Conservation (phyloP, 768 basidiomycete genomes). For the Rhodotorula babjevae region DNA sequence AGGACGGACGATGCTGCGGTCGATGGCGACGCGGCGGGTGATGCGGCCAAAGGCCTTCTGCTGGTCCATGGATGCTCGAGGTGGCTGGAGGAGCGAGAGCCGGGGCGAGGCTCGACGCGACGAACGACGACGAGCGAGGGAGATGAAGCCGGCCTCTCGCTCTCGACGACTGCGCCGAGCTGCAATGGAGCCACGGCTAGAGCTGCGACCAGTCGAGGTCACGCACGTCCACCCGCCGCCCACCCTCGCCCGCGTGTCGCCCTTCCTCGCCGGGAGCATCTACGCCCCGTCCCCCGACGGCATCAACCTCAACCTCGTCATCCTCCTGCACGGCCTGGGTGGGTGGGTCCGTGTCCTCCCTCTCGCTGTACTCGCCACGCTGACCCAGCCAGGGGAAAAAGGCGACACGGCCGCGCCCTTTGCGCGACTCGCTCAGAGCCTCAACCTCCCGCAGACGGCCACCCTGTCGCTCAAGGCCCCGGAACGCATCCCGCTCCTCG, state of each 20-base stretch:
- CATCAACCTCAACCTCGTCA: slow-evolving; percentile 75
- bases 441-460: slow-evolving; percentile 87
- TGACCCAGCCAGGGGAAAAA: too few relatives aligned
- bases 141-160: not conserved
- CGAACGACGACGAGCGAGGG: not conserved
- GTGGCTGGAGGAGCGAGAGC: not conserved
- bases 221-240: not conserved
- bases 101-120: not conserved
- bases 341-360: slow-evolving; percentile 35
- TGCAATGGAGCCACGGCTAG: slow-evolving; percentile 5
- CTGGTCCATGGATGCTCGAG: slow-evolving; percentile 6
- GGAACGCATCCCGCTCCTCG: slow-evolving; percentile 57
- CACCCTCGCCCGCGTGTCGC: not conserved
- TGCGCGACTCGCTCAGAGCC: slow-evolving; percentile 61
- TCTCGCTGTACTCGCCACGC: not conserved
- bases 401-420: slow-evolving; percentile 81
- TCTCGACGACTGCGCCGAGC: not conserved
- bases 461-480: slow-evolving; percentile 74
- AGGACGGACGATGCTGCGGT: slow-evolving; percentile 15
- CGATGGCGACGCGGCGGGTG: slow-evolving; percentile 30
- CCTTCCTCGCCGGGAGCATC: slow-evolving; percentile 49
- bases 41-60: slow-evolving; percentile 16
- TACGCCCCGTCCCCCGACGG: slow-evolving; percentile 75
- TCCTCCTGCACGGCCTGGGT: slow-evolving; percentile 85
- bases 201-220: not conserved